These are phyloP conservation scores for Candida peoriensis DNA, from an alignment of 805 yeast genomes.

Conservation along the genomic window DNA sequence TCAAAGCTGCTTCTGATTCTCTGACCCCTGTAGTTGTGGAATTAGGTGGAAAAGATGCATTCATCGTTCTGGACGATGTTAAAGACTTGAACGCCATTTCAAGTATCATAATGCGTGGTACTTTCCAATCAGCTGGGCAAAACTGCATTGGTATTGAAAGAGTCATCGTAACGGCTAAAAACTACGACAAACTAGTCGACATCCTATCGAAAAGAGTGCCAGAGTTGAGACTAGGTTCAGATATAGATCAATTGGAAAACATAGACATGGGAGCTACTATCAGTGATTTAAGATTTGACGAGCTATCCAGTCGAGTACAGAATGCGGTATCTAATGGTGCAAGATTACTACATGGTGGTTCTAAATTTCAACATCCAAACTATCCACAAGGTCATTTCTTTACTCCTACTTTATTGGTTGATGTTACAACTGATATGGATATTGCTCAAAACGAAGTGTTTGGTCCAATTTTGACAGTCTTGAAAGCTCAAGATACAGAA, in stretches of 20 bases:
- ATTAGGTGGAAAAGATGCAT: slow-evolving; percentile 94
- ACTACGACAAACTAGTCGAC: slow-evolving; percentile 58
- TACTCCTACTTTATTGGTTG: slow-evolving; percentile 81
- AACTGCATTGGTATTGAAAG: slow-evolving; percentile 97
- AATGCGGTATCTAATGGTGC: slow-evolving; percentile 87
- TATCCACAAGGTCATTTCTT: slow-evolving; percentile 96
- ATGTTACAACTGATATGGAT: slow-evolving; percentile 70
- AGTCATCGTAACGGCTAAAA: slow-evolving; percentile 71
- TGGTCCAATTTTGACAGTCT: slow-evolving; percentile 83
- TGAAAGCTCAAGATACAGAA: slow-evolving; percentile 61
- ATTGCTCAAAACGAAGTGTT: slow-evolving; percentile 90
- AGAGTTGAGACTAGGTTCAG: slow-evolving; percentile 75
- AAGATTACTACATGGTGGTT: slow-evolving; percentile 72
- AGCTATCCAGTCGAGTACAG: slow-evolving; percentile 58
- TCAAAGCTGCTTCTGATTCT: slow-evolving; percentile 75
- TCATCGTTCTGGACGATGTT: slow-evolving; percentile 79
- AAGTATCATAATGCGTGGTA: slow-evolving; percentile 86
- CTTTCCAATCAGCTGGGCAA: slow-evolving; percentile 96
- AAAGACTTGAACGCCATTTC: slow-evolving; percentile 53
- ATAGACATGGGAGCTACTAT: slow-evolving; percentile 97
- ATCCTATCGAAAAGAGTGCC: slow-evolving; percentile 55
- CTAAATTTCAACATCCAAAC: slow-evolving; percentile 76
- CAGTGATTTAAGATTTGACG: slow-evolving; percentile 66
- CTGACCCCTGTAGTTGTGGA: slow-evolving; percentile 94
- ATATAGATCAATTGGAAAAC: slow-evolving; percentile 83